Percentiles rank a stretch among this genome's conserved stretches.
phyloP scores from a whole-genome alignment of 2,329 filamentous ascomycete species.

The Scorias spongiosa region DNA sequence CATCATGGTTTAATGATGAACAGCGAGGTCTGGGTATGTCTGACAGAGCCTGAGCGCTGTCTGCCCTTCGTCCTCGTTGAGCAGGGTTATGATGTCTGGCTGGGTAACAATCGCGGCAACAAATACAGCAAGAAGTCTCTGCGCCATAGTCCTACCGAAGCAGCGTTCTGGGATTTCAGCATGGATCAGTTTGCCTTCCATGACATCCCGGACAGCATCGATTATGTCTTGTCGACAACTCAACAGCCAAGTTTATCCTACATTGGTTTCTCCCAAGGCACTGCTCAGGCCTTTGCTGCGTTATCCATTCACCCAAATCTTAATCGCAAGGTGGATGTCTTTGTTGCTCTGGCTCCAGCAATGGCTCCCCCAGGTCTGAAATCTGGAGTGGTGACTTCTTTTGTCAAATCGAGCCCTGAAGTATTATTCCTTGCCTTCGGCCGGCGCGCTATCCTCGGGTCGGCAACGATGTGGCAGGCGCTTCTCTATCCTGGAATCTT shows the following conservation, averaged over 20 bases:
- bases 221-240: slow-evolving; percentile 77
- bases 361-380: slow-evolving; percentile 89
- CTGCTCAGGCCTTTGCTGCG: slow-evolving; percentile 88
- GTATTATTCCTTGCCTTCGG: slow-evolving; percentile 89
- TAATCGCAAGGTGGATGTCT: slow-evolving; percentile 87
- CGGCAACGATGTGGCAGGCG: slow-evolving; percentile 93
- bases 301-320: slow-evolving; percentile 82
- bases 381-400: slow-evolving; percentile 79
- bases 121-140: slow-evolving; percentile 97
- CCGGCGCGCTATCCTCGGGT: slow-evolving; percentile 76
- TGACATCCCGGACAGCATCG: slow-evolving; percentile 89
- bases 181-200: slow-evolving; percentile 98
- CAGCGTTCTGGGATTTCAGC: slow-evolving; percentile 89
- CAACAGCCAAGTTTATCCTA: slow-evolving; percentile 76
- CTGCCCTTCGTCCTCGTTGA: slow-evolving; percentile 83
- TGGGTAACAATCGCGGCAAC: slow-evolving; percentile 96
- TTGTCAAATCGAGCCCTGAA: slow-evolving; percentile 85
- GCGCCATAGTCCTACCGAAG: slow-evolving; percentile 55
- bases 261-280: slow-evolving; percentile 93
- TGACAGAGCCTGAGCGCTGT: slow-evolving; percentile 72
- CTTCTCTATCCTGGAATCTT: slow-evolving; percentile 92
- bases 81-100: slow-evolving; percentile 88
- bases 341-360: slow-evolving; percentile 86
- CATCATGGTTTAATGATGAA: slow-evolving; percentile 98
- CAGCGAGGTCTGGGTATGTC: slow-evolving; percentile 92